Evolutionary conservation across 2,329 filamentous ascomycete species (phyloP), one percentile per base, ranked within the genome.

Genomic region (Ascochyta fabae): DNA sequence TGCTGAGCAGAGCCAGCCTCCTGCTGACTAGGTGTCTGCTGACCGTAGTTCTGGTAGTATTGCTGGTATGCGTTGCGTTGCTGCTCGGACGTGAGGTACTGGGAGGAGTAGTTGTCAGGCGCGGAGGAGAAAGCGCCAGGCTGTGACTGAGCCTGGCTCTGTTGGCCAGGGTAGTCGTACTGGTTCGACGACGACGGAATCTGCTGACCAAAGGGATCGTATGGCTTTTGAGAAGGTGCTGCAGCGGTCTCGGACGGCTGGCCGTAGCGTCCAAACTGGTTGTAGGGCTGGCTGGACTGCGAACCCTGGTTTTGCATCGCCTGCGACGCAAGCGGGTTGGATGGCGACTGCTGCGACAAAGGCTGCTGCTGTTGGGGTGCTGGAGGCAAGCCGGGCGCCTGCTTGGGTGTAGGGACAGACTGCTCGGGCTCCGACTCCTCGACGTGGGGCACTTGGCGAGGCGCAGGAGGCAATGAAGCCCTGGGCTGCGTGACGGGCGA

Each of bases 401-500:
- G 83, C 73, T 86, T 86, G 29, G 83, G 81, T 24, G 83, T 81
- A 13, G 81, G 77, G 35, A 78, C 62, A 15, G 73, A 64, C 69
- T 79, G 70, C 43, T 75, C 76, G 35, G 69, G 62, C 42, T 72
- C 68, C 23, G 75, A 48, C 56, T 82, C 78, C 22, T 77, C 73
- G 23, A 76, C 62, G 23, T 74, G 73, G 23, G 73, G 62, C 27
- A 73, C 69, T 64, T 81, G 79, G 35, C 79, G 78, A 40, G 80
- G 79, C 19, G 84, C 87, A 34, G 93, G 93, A 62, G 95, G 94
- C 24, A 98, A 84, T 12, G 94, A 90, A 59, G 95, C 89, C 67
- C 93, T 87, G 60, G 95, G 94, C 64, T 91, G 87, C 49, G 91
- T 84, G 59, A 94, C 86, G 33, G 95, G 95, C 16, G 95, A 97